phyloP scores from a whole-genome alignment of 2,329 filamentous ascomycete genomes.

The Zymoseptoria tritici region DNA sequence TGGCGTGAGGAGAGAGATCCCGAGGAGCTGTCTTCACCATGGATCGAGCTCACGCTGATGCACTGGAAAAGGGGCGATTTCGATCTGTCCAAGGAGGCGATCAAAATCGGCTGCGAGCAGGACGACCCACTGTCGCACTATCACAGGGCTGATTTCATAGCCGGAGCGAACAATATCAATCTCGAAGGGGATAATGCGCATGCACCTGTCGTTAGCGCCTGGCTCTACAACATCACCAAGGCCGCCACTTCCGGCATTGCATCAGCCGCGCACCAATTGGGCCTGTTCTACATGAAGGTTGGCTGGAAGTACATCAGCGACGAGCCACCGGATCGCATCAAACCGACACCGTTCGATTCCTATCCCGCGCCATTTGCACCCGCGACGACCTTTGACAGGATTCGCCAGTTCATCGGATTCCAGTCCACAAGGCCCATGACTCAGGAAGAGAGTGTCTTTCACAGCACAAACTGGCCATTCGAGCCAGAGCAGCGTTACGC shows the following conservation, averaged over 20 bases:
- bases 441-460: constrained; percentile 18
- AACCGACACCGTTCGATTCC: constrained; percentile 29
- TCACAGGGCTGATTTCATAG: constrained; percentile 27
- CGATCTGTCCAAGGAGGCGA: constrained; percentile 20
- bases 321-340: constrained; percentile 27
- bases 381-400: neutral
- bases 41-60: constrained; percentile 25
- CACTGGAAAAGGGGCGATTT: constrained; percentile 10
- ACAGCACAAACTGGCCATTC: constrained; percentile 22
- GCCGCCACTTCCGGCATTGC: constrained; percentile 36
- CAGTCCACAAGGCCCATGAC: neutral
- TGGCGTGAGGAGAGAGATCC: constrained; percentile 3
- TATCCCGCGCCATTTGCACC: constrained; percentile 14
- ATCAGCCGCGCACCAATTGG: constrained; percentile 33
- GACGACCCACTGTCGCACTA: constrained; percentile 40
- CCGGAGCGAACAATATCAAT: constrained; percentile 13
- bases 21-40: constrained; percentile 24
- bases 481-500: constrained; percentile 17
- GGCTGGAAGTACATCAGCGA: constrained; percentile 29
- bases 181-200: neutral
- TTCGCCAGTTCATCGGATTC: constrained; percentile 4
- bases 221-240: constrained; percentile 40
- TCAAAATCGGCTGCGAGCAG: constrained; percentile 31
- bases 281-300: constrained; percentile 32
- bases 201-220: constrained; percentile 19